Evolutionary conservation across 768 basidiomycete species (phyloP).

Genomic region (Sporobolomyces roseus): DNA sequence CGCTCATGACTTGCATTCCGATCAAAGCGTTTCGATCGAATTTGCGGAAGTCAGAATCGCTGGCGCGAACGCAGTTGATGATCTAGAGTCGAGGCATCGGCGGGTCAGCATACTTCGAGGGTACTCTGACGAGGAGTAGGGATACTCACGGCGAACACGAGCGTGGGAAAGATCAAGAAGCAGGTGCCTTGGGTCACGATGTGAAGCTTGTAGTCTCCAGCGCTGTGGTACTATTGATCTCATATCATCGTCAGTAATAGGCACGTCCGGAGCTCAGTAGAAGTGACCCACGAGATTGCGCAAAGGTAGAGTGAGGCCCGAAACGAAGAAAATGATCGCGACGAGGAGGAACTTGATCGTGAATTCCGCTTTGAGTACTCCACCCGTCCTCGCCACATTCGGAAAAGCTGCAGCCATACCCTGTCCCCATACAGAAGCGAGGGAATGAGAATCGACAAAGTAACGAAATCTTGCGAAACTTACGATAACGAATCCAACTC

Average conservation of each 20-base stretch:
- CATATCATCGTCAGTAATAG: background rate
- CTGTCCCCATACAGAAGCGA: background rate
- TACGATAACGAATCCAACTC: constrained; percentile 29
- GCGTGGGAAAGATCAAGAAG: constrained; percentile 46
- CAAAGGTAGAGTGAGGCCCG: constrained; percentile 46
- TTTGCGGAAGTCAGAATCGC: constrained; percentile 37
- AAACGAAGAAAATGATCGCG: constrained; percentile 47
- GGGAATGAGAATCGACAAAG: background rate
- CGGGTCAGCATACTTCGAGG: too few species aligned
- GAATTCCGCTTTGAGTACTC: constrained; percentile 43
- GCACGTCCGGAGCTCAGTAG: too few species aligned
- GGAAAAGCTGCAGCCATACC: constrained; percentile 42
- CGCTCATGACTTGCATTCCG: constrained; percentile 44
- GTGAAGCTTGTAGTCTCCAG: constrained; percentile 45
- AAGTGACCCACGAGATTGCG: constrained; percentile 38
- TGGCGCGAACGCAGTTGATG: constrained; percentile 36
- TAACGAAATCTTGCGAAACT: background rate
- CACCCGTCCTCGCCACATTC: constrained; percentile 45
- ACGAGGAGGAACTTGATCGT: constrained; percentile 46
- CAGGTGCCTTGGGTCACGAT: constrained; percentile 46
- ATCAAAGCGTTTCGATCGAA: constrained; percentile 45
- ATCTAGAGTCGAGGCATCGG: too few species aligned
- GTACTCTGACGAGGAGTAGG: too few species aligned
- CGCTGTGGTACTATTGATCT: constrained; percentile 29
- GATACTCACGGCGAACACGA: constrained; percentile 45